phyloP scores from a whole-genome alignment of 2,329 filamentous ascomycete genomes.

The Hysterium pulicare region DNA sequence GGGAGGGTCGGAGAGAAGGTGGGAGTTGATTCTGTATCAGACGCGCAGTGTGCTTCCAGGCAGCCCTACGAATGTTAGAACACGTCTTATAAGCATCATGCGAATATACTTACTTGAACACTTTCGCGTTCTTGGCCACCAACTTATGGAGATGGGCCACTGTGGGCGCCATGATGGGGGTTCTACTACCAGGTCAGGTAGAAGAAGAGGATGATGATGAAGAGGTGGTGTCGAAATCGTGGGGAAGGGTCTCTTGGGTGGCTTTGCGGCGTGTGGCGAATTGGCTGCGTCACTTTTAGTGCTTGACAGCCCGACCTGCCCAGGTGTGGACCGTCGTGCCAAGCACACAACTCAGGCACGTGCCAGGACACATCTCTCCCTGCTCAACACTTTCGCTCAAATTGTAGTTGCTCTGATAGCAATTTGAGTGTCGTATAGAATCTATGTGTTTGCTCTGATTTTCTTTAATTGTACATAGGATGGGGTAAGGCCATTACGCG shows the following conservation, averaged over 20 bases:
- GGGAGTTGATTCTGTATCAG: constrained; percentile 45
- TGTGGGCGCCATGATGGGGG: constrained; percentile 35
- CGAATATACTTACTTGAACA: constrained; percentile 41
- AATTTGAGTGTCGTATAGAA: too few species aligned
- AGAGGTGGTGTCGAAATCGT: constrained; percentile 2
- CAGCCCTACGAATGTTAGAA: constrained; percentile 37
- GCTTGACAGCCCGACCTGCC: too few species aligned
- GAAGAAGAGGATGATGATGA: constrained; percentile 10
- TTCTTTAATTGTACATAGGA: constrained; percentile 7
- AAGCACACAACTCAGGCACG: too few species aligned
- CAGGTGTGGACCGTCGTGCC: too few species aligned
- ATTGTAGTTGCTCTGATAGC: too few species aligned
- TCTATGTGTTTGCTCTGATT: too few species aligned
- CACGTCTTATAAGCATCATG: too few species aligned
- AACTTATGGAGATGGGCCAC: constrained; percentile 38
- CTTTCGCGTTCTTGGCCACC: constrained; percentile 41
- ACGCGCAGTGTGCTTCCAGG: constrained; percentile 47
- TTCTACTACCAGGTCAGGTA: constrained; percentile 11
- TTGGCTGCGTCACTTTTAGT: constrained; percentile 2
- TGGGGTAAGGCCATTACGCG: constrained; percentile 6
- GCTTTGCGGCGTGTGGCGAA: constrained; percentile 1
- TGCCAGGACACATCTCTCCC: not conserved
- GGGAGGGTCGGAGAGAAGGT: constrained; percentile 40
- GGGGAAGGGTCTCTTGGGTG: constrained; percentile 5
- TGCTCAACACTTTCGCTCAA: not conserved